A percentile compares a stretch with the other conserved stretches of the same genome.
phyloP scores from a whole-genome alignment of 2,329 filamentous ascomycete species.

The Clarireedia homoeocarpa region DNA sequence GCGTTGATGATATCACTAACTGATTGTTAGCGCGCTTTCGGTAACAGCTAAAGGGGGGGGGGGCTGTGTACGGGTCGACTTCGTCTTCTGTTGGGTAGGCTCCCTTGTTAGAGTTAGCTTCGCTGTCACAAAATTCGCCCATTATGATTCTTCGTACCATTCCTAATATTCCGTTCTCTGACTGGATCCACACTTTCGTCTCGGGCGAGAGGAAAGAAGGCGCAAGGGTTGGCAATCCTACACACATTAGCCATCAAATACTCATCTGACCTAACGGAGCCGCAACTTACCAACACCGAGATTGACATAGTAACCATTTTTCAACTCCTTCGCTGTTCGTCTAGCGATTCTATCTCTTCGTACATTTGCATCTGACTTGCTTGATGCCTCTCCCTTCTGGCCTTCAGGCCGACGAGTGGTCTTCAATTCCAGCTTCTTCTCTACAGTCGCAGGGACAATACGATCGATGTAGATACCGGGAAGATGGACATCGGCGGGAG shows the following conservation, averaged over 20 bases:
- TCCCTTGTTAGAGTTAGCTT: conserved; percentile 34
- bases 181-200: conserved; percentile 73
- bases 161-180: conserved; percentile 78
- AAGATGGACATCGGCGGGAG: conserved; percentile 65
- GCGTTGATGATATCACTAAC: conserved; percentile 67
- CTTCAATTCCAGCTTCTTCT: conserved; percentile 64
- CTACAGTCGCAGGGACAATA: conserved; percentile 63
- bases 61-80: conserved; percentile 47
- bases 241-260: conserved; percentile 36
- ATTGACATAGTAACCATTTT: conserved; percentile 71
- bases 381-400: conserved; percentile 66
- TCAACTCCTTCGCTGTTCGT: conserved; percentile 72
- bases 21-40: not conserved
- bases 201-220: conserved; percentile 64
- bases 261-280: too few species aligned
- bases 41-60: too few species aligned
- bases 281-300: conserved; percentile 57
- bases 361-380: conserved; percentile 38
- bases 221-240: conserved; percentile 80
- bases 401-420: conserved; percentile 53
- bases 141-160: conserved; percentile 37
- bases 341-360: conserved; percentile 66
- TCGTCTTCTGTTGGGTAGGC: conserved; percentile 65
- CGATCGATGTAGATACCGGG: conserved; percentile 77
- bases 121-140: too few species aligned